phyloP scores from a whole-genome alignment of 768 basidiomycete species.

The Boletus reticulatus region DNA sequence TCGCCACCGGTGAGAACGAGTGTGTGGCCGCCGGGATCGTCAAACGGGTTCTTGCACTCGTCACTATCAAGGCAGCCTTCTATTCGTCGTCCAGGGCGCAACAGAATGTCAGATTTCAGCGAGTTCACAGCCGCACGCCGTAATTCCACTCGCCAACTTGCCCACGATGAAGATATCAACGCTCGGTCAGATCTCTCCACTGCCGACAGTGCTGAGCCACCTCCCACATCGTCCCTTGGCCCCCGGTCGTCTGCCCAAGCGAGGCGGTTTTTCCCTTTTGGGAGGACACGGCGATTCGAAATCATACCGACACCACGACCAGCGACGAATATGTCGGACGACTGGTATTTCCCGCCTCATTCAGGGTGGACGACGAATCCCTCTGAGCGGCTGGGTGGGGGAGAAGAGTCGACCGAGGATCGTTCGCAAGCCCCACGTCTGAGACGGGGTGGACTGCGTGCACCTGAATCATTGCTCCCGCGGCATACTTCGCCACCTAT shows the following conservation, averaged over 20 bases:
- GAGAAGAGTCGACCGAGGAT: slow-evolving; percentile 35
- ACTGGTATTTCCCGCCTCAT: slow-evolving; percentile 33
- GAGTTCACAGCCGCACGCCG: slow-evolving; percentile 70
- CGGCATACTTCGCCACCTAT: slow-evolving; percentile 41
- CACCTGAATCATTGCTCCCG: slow-evolving; percentile 58
- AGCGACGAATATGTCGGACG: slow-evolving; percentile 28
- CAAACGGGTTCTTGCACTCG: slow-evolving; percentile 25
- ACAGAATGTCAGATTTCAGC: slow-evolving; percentile 63
- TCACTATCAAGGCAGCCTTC: slow-evolving; percentile 55
- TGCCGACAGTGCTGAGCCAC: not conserved
- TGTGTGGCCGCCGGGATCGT: slow-evolving; percentile 25
- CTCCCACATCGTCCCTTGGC: slow-evolving; percentile 6
- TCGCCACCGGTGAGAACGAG: slow-evolving; percentile 21
- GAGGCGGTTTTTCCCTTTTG: slow-evolving; percentile 59
- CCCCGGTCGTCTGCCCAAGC: slow-evolving; percentile 26
- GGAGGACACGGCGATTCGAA: slow-evolving; percentile 44
- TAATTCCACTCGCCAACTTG: slow-evolving; percentile 39
- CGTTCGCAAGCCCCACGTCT: slow-evolving; percentile 48
- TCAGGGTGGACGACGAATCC: slow-evolving; percentile 17
- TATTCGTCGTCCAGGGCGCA: slow-evolving; percentile 54
- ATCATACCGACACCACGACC: slow-evolving; percentile 32
- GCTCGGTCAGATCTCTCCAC: slow-evolving; percentile 8
- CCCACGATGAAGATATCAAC: slow-evolving; percentile 27
- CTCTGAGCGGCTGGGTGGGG: slow-evolving; percentile 19
- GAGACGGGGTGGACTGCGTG: slow-evolving; percentile 64